Conservation (phyloP, 208 protist species). For the Leishmania major region DNA sequence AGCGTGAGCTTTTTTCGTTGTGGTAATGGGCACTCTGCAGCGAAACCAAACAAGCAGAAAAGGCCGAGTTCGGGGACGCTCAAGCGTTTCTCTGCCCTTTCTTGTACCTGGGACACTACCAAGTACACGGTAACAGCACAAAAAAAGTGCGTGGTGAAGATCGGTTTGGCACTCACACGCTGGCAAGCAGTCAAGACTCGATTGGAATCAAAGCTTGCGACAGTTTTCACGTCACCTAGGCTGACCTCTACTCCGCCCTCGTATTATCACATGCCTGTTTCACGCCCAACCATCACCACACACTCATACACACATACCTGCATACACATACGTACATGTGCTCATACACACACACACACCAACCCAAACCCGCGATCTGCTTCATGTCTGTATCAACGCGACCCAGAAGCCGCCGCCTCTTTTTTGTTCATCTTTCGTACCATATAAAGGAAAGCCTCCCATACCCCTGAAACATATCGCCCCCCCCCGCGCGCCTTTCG, state of each 20-base stretch:
- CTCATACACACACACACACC: background rate
- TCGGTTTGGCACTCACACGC: background rate
- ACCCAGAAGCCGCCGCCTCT: background rate
- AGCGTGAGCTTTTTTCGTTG: background rate
- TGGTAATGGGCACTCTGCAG: conserved; percentile 1
- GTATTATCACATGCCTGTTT: background rate
- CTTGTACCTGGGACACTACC: background rate
- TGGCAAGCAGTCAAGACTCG: background rate
- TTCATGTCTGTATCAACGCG: background rate
- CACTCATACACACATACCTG: background rate
- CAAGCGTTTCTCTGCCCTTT: background rate
- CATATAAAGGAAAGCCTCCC: background rate
- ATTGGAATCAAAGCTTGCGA: background rate
- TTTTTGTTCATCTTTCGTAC: background rate
- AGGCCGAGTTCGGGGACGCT: background rate
- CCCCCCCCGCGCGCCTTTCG: background rate
- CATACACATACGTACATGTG: background rate
- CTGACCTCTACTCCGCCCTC: background rate
- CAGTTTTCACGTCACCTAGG: background rate
- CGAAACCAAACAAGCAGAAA: background rate
- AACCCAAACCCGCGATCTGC: background rate
- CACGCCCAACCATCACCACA: background rate
- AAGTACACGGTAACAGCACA: background rate
- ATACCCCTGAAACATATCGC: background rate
- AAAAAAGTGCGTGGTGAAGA: background rate